Evolutionary conservation across 352 stramenopile genomes (phyloP).

Genomic region (Globisporangium nagaii): DNA sequence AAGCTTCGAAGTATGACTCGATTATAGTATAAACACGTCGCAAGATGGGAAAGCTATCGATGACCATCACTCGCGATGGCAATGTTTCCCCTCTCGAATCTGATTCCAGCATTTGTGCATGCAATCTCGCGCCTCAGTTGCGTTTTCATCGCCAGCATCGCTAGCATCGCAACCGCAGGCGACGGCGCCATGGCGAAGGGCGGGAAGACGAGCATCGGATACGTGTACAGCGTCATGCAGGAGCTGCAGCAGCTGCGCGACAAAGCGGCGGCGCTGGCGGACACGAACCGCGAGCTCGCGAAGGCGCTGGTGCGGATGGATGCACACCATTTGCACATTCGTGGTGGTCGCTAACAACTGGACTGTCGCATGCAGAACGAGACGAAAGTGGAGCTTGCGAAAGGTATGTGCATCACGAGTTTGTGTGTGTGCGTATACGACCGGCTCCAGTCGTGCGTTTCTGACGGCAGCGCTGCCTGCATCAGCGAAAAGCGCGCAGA

Average conservation of each 20-base stretch:
- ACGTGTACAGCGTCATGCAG: constrained; percentile 56
- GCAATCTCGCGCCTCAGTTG: no score
- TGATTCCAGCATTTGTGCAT: not conserved
- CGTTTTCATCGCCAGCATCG: no score
- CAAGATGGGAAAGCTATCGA: not conserved
- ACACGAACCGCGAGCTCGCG: constrained; percentile 59
- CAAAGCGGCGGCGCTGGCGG: constrained; percentile 29
- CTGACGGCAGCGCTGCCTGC: not conserved
- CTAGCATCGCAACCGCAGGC: not conserved
- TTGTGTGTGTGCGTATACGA: not conserved
- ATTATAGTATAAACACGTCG: not conserved
- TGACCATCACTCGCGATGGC: constrained; percentile 3
- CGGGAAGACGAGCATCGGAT: constrained; percentile 28
- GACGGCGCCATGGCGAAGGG: constrained; percentile 20
- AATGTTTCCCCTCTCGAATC: constrained; percentile 3
- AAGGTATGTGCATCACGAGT: constrained; percentile 15
- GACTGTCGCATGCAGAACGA: constrained; percentile 27
- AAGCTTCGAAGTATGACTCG: not conserved
- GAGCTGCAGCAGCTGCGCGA: constrained; percentile 53
- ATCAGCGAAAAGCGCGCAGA: constrained; percentile 6
- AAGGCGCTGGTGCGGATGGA: constrained; percentile 43
- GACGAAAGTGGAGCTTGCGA: constrained; percentile 46
- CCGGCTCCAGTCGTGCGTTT: no score
- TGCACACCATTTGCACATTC: not conserved
- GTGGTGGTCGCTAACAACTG: not conserved